Percentiles rank a stretch among this genome's conserved stretches.
phyloP scores from a whole-genome alignment of 2,329 filamentous ascomycete genomes.

The Conoideocrella luteorostrata region DNA sequence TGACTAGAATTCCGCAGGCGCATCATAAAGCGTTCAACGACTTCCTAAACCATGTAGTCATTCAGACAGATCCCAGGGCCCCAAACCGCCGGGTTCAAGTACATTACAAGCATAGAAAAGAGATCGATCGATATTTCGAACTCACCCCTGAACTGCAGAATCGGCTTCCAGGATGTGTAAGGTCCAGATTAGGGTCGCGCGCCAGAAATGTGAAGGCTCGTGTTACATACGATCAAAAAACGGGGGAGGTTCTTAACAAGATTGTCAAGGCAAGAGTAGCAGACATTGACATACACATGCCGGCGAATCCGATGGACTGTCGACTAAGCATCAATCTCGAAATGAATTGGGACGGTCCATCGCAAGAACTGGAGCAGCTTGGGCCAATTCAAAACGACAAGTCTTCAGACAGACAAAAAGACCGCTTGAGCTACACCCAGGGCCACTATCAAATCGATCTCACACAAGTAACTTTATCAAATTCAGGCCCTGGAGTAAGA shows the following conservation, averaged over 20 bases:
- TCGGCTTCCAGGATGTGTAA: slow-evolving; percentile 58
- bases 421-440: slow-evolving; percentile 86
- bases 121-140: slow-evolving; percentile 79
- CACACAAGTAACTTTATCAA: slow-evolving; percentile 69
- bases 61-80: slow-evolving; percentile 50
- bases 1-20: slow-evolving; percentile 37
- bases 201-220: slow-evolving; percentile 43
- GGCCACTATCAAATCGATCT: slow-evolving; percentile 84
- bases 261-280: slow-evolving; percentile 89
- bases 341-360: slow-evolving; percentile 72
- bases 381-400: slow-evolving; percentile 29
- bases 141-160: slow-evolving; percentile 54
- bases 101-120: slow-evolving; percentile 73
- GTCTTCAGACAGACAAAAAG: slow-evolving; percentile 67
- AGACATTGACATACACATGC: slow-evolving; percentile 83
- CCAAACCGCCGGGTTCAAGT: slow-evolving; percentile 54
- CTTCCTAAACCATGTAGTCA: slow-evolving; percentile 68
- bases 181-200: slow-evolving; percentile 47
- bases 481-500: slow-evolving; percentile 30
- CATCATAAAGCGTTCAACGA: slow-evolving; percentile 82
- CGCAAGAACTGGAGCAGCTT: slow-evolving; percentile 45
- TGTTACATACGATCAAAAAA: slow-evolving; percentile 71
- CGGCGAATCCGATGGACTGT: slow-evolving; percentile 73
- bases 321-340: slow-evolving; percentile 93
- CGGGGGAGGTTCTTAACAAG: slow-evolving; percentile 62